Evolutionary conservation across 2,329 filamentous ascomycete species (phyloP).

Genomic region (Xylariaceae sp.): DNA sequence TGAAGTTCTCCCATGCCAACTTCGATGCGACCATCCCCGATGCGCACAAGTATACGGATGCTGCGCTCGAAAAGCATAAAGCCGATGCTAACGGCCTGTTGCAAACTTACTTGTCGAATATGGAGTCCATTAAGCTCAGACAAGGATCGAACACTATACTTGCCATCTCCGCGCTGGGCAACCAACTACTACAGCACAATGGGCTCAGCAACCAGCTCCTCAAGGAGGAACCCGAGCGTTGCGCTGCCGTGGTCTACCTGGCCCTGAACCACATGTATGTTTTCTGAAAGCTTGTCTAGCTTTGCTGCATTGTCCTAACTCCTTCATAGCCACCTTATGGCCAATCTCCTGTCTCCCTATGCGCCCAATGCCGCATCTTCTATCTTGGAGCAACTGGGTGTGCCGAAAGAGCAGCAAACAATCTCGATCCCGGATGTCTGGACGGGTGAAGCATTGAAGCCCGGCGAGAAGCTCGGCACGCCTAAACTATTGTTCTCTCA

Average conservation of each 20-base stretch:
- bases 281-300: neutral
- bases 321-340: constrained; percentile 59
- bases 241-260: constrained; percentile 61
- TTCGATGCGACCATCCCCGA: constrained; percentile 57
- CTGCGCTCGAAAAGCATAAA: constrained; percentile 34
- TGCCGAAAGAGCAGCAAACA: constrained; percentile 30
- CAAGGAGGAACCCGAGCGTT: constrained; percentile 49
- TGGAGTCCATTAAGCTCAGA: constrained; percentile 68
- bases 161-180: constrained; percentile 35
- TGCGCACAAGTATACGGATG: constrained; percentile 38
- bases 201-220: constrained; percentile 51
- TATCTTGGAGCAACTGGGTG: constrained; percentile 72
- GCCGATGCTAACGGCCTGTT: constrained; percentile 61
- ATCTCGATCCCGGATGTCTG: constrained; percentile 62
- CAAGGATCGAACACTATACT: constrained; percentile 44
- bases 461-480: constrained; percentile 76
- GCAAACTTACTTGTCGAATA: constrained; percentile 59
- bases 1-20: constrained; percentile 59
- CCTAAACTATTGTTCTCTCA: constrained; percentile 74
- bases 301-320: neutral
- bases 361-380: constrained; percentile 42
- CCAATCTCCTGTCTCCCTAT: constrained; percentile 57
- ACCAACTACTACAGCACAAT: constrained; percentile 47
- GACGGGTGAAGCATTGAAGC: constrained; percentile 54
- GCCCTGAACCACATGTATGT: constrained; percentile 66